phyloP scores from a whole-genome alignment of 2,329 filamentous ascomycete genomes.

The Sporothrix globosa region DNA sequence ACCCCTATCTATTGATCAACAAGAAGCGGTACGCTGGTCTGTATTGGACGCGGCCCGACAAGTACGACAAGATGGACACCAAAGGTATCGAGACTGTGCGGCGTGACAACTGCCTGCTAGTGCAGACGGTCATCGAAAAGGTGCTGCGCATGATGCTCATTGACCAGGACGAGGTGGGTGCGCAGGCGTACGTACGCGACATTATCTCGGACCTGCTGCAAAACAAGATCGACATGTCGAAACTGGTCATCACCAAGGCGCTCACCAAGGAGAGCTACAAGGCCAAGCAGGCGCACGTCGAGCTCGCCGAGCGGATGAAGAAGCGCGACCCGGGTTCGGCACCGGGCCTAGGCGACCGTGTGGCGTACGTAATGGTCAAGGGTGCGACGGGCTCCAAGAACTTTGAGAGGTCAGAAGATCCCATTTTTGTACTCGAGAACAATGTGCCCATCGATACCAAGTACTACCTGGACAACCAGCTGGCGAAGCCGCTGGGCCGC shows the following conservation, averaged over 20 bases:
- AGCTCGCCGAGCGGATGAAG: slow-evolving; percentile 93
- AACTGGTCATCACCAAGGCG: slow-evolving; percentile 98
- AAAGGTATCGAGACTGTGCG: slow-evolving; percentile 99
- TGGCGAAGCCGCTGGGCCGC: slow-evolving; percentile 88
- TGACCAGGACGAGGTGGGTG: slow-evolving; percentile 84
- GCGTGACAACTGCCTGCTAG: slow-evolving; percentile 91
- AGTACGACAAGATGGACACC: slow-evolving; percentile 99
- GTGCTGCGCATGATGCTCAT: slow-evolving; percentile 95
- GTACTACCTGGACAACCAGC: slow-evolving; percentile 98
- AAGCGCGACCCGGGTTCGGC: slow-evolving; percentile 96
- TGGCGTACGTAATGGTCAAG: slow-evolving; percentile 97
- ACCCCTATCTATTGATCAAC: slow-evolving; percentile 97
- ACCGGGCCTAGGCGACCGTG: slow-evolving; percentile 88
- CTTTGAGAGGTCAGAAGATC: slow-evolving; percentile 96
- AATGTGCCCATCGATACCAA: slow-evolving; percentile 97
- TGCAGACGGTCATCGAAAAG: slow-evolving; percentile 97
- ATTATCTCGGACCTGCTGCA: slow-evolving; percentile 93
- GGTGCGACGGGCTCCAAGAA: slow-evolving; percentile 87
- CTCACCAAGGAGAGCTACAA: slow-evolving; percentile 88
- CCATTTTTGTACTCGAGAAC: slow-evolving; percentile 94
- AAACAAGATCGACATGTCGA: slow-evolving; percentile 98
- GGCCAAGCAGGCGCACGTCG: slow-evolving; percentile 92
- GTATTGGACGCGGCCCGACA: slow-evolving; percentile 92
- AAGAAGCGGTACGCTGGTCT: slow-evolving; percentile 99
- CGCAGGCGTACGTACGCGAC: slow-evolving; percentile 96